Evolutionary conservation across 768 basidiomycete genomes (phyloP), one percentile per base, ranked within the genome.

Genomic region (Lactarius hengduanensis): DNA sequence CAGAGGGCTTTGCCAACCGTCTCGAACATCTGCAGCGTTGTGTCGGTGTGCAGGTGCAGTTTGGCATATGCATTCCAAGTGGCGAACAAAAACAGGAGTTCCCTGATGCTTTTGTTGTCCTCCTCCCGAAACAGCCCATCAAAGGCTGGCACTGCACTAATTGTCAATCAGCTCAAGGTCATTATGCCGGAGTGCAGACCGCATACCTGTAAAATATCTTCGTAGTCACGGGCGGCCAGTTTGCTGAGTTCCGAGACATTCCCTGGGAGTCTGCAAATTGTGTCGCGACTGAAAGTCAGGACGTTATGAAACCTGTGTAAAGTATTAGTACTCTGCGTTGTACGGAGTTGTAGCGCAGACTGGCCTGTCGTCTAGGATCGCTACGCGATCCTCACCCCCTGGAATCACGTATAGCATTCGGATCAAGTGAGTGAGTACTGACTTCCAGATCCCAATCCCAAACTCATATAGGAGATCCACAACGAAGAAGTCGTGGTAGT

Each of bases 41-140:
- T 13, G 1, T 22, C 9, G 5, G 40, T 59, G 15, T 59, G 58
- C 15, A 59, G 16, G 10, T 40, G 7, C 2, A 59, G 40, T 13
- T 59, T 59, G 10, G 58, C 40, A 9, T 26, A 41, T 8, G n/a
- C 58, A 10, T 59, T 40, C 58, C 58, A 59, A 9, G 36, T 38
- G 3, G 41, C 40, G 1, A 43, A 5, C 6, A 8, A 73, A 0
- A 73, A 43, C 11, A 80, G 74, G 0, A 73, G 78, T 0, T 69
- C 55, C 11, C 78, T 76, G 55, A 82, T 81, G 61, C 84, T 71
- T n/a, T 74, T 65, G 65, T 84, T 82, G 64, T 82, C 79, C 3
- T 69, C 20, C 1, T 43, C 7, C 20, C n/a, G 61, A 78, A 80
- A 47, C 74, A 61, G 38, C 2, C 22, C 40, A 1, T 41, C 58